Base-by-base conservation (phyloP, 202 grass and related monocot genomes). In the Digitaria exilis region DNA sequence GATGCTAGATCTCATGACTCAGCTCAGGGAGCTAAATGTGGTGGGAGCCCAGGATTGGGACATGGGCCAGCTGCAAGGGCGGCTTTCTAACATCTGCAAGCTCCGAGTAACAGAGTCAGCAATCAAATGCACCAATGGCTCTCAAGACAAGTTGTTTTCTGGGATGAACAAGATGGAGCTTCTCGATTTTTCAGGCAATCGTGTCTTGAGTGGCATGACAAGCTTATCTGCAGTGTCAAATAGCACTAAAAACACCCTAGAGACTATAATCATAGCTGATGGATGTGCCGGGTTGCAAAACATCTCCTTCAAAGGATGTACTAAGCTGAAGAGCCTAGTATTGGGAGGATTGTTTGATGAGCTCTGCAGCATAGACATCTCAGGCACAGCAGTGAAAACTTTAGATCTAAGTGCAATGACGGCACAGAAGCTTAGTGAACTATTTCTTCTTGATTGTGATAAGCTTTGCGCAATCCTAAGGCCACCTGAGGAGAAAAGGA, bases 1-100 rank as follows among this genome's bases (percentile, higher is more conserved):
- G 13, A 49, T 35, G 17, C 6, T 82, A 2, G 67, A 17, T 17
- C 0, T 9, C 0, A 73, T 73, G 69, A 9, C 14, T 32, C 59
- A 82, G 8, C 69, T 82, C 0, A 63, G 14, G 69, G 80, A 82
- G 42, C 56, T 82, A 2, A 61, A 82, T 82, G 56, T 82, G 15
- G 5, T 21, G 9, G 68, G 68, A 14, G 14, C 21, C 3, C 7
- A 26, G 0, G 13, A 11, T 0, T 7, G 13, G 52, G 58, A 63
- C 15, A 15, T 73, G 0, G 45, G 28, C 0, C 41, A 82, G 15
- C 3, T 82, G 1, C 19, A 45, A 4, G 7, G 45, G 1, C 21
- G 10, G 2, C 15, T 63, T 1, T 9, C 39, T 7, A 83, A 54
- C 5, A 37, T 83, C 11, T 15, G 1, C 2, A 82, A 28, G 69